Percentiles rank a stretch among this genome's conserved stretches.
Conservation (phyloP, 2,329 filamentous ascomycete species). For the Aurifilum marmelostoma region DNA sequence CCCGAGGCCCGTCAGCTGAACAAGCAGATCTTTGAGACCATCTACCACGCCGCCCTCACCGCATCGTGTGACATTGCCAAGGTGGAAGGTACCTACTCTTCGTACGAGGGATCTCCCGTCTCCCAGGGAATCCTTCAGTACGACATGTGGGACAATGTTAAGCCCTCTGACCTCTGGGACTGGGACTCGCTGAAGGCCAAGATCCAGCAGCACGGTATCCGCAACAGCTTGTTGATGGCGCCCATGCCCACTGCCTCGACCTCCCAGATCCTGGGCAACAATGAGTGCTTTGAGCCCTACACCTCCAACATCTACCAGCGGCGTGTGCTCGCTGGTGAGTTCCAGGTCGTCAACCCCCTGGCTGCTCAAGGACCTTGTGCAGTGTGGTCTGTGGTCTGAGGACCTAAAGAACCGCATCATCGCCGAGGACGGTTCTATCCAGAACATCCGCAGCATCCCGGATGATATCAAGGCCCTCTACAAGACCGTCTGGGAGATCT, state of each 20-base stretch:
- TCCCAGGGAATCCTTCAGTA: slow-evolving; percentile 97
- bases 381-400: slow-evolving; percentile 97
- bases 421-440: slow-evolving; percentile 90
- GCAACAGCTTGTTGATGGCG: slow-evolving; percentile 92
- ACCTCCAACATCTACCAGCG: slow-evolving; percentile 99
- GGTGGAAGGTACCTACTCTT: slow-evolving; percentile 80
- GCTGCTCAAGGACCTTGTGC: slow-evolving; percentile 96
- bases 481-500: slow-evolving; percentile 99
- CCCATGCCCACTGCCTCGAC: slow-evolving; percentile 98
- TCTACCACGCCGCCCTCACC: slow-evolving; percentile 94
- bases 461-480: slow-evolving; percentile 95
- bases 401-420: slow-evolving; percentile 99
- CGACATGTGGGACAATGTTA: slow-evolving; percentile 92
- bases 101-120: slow-evolving; percentile 90
- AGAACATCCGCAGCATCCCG: slow-evolving; percentile 96
- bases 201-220: slow-evolving; percentile 90
- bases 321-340: slow-evolving; percentile 95
- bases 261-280: slow-evolving; percentile 97
- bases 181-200: slow-evolving; percentile 87
- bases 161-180: slow-evolving; percentile 93
- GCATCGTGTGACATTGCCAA: slow-evolving; percentile 86
- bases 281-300: slow-evolving; percentile 99
- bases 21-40: slow-evolving; percentile 98
- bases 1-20: slow-evolving; percentile 92
- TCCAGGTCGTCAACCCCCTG: slow-evolving; percentile 99